Conservation (phyloP, 495 filamentous ascomycete species). For the Lindgomyces ingoldianus region DNA sequence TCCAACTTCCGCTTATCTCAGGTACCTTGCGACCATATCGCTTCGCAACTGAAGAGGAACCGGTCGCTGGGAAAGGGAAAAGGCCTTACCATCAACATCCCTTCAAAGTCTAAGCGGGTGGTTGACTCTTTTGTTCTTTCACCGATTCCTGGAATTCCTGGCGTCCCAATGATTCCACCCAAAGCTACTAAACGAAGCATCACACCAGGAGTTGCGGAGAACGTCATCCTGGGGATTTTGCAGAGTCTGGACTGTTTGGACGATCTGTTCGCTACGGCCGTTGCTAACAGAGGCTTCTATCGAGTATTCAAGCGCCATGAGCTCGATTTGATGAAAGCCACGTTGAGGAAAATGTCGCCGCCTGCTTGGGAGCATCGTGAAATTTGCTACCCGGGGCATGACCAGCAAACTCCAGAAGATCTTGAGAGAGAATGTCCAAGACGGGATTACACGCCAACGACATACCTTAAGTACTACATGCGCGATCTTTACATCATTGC, state of each 20-base stretch:
- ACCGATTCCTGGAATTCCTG: slow-evolving; percentile 14
- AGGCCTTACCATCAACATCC: slow-evolving; percentile 22
- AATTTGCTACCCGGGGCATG: slow-evolving; percentile 58
- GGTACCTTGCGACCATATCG: slow-evolving; percentile 29
- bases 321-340: slow-evolving; percentile 56
- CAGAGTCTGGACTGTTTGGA: slow-evolving; percentile 53
- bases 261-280: slow-evolving; percentile 60
- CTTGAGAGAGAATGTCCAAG: slow-evolving; percentile 49
- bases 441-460: slow-evolving; percentile 57
- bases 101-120: slow-evolving; percentile 14
- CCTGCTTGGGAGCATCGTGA: slow-evolving; percentile 68
- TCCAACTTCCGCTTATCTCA: slow-evolving; percentile 18
- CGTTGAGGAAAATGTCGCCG: slow-evolving; percentile 59
- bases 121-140: slow-evolving; percentile 27
- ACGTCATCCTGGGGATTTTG: slow-evolving; percentile 56
- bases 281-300: slow-evolving; percentile 61
- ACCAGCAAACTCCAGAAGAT: slow-evolving; percentile 50
- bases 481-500: slow-evolving; percentile 61
- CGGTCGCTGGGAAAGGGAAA: slow-evolving; percentile 15
- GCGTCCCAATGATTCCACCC: neutral
- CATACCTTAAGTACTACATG: slow-evolving; percentile 59
- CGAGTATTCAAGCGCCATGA: slow-evolving; percentile 63
- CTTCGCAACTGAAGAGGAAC: slow-evolving; percentile 17
- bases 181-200: slow-evolving; percentile 31
- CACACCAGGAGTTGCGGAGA: slow-evolving; percentile 51